Percentiles rank a stretch among this genome's conserved stretches.
Conservation (phyloP, 768 basidiomycete species). For the Trametes sanguinea region DNA sequence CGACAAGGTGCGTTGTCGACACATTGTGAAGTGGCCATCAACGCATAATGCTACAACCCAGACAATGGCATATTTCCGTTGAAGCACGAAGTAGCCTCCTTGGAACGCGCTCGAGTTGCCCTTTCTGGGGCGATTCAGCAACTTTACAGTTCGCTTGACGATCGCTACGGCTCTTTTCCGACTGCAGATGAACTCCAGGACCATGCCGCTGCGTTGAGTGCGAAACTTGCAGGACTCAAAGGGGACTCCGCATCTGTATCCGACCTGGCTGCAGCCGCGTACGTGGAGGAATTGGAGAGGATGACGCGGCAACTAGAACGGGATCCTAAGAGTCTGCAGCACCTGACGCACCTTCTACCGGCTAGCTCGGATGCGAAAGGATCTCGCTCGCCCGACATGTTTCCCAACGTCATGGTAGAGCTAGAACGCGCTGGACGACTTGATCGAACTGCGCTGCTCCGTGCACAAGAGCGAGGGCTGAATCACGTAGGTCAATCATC, state of each 20-base stretch:
- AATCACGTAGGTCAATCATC: conserved; percentile 28
- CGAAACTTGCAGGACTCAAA: not conserved
- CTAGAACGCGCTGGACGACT: conserved; percentile 36
- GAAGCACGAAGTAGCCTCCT: not conserved
- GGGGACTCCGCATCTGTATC: not conserved
- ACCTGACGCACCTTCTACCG: not conserved
- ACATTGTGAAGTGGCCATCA: not conserved
- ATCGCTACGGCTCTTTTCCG: conserved; percentile 8
- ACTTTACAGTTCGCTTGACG: conserved; percentile 10
- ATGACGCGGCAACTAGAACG: not conserved
- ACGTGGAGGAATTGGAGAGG: conserved; percentile 13
- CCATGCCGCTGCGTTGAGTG: not conserved
- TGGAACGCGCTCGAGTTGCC: conserved; percentile 1
- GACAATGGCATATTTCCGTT: not conserved
- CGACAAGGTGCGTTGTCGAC: not conserved
- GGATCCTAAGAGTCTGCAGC: not conserved
- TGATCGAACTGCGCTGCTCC: conserved; percentile 35
- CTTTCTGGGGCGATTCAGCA: conserved; percentile 12
- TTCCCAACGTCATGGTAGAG: conserved; percentile 28
- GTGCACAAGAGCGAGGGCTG: conserved; percentile 26
- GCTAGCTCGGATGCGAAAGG: not conserved
- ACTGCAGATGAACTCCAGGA: conserved; percentile 1
- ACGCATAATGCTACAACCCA: not conserved
- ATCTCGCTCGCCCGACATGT: not conserved
- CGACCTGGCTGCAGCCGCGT: not conserved